These are phyloP conservation scores for Nannochloropsis salina DNA, from an alignment of 108 stramenopile species.

Conservation along the genomic window DNA sequence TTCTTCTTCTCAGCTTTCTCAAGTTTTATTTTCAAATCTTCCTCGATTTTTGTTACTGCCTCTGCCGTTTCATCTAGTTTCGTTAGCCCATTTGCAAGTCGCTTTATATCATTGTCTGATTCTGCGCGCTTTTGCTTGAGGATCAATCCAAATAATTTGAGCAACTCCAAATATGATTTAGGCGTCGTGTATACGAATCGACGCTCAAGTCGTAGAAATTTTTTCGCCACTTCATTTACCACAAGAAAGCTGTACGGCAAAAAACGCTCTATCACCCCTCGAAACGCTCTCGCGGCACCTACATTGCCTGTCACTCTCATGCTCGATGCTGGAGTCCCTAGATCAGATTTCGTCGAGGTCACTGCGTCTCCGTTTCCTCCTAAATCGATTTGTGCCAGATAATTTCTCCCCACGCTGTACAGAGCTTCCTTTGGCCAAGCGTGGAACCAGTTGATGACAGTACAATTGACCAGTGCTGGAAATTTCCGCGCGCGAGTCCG, in stretches of 20 bases:
- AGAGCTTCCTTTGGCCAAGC: conserved; percentile 65
- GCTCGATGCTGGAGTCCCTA: not conserved
- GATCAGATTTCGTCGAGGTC: not conserved
- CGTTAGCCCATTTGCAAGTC: conserved; percentile 64
- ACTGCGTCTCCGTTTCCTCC: conserved; percentile 26
- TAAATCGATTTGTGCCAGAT: conserved; percentile 53
- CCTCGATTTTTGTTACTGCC: conserved; percentile 64
- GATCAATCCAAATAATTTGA: conserved; percentile 63
- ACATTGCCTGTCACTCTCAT: not conserved
- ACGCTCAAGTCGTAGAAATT: conserved; percentile 57
- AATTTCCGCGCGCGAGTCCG: conserved; percentile 59
- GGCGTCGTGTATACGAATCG: conserved; percentile 68
- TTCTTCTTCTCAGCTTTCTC: conserved; percentile 73
- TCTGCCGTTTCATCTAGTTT: conserved; percentile 68
- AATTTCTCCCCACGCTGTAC: conserved; percentile 56
- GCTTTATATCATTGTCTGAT: conserved; percentile 52
- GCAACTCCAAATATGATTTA: conserved; percentile 66
- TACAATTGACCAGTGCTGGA: conserved; percentile 65
- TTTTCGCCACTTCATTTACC: conserved; percentile 61
- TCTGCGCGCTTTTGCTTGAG: conserved; percentile 59
- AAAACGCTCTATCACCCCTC: conserved; percentile 65
- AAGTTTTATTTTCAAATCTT: conserved; percentile 63
- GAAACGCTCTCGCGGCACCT: conserved; percentile 31
- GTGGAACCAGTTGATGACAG: conserved; percentile 72
- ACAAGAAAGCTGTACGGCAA: conserved; percentile 64